Conservation (phyloP, 2,329 filamentous ascomycete genomes). For the Fusarium newnesense region DNA sequence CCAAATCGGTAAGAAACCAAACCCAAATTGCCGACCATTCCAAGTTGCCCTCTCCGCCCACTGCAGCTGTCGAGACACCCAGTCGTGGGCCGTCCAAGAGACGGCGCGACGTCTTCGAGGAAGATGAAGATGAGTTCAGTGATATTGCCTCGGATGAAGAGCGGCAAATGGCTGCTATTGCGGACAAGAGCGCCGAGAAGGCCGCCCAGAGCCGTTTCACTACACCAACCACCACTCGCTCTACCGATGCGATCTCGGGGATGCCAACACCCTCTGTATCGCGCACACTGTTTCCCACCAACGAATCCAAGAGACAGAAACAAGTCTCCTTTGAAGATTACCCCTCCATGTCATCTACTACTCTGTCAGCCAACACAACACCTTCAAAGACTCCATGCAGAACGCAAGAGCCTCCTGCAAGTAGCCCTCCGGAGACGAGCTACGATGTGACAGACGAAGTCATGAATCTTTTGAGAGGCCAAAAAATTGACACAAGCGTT, state of each 20-base stretch:
- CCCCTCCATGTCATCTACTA: constrained; percentile 13
- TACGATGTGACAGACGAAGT: constrained; percentile 58
- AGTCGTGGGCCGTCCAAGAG: constrained; percentile 43
- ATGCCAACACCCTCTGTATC: constrained; percentile 51
- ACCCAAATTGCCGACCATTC: not conserved
- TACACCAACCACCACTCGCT: constrained; percentile 44
- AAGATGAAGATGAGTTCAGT: constrained; percentile 46
- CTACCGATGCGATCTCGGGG: constrained; percentile 38
- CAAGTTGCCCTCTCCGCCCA: not conserved
- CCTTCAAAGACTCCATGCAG: constrained; percentile 9
- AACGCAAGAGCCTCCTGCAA: constrained; percentile 18
- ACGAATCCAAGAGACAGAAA: constrained; percentile 47
- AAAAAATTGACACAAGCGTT: constrained; percentile 52
- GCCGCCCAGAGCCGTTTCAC: constrained; percentile 23
- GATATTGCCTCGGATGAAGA: constrained; percentile 55
- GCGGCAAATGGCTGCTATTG: constrained; percentile 48
- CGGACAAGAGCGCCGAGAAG: constrained; percentile 50
- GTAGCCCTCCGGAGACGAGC: constrained; percentile 22
- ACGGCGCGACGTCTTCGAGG: constrained; percentile 44
- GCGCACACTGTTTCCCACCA: constrained; percentile 50
- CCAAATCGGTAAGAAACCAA: not conserved
- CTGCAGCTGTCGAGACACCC: constrained; percentile 25
- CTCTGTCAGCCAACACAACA: constrained; percentile 29
- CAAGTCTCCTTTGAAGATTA: constrained; percentile 47
- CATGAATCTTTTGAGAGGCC: constrained; percentile 59